Percentiles rank a stretch among this genome's conserved stretches.
Evolutionary conservation across 129 eudicot genomes (phyloP).

Genomic region (Flaveria robusta): DNA sequence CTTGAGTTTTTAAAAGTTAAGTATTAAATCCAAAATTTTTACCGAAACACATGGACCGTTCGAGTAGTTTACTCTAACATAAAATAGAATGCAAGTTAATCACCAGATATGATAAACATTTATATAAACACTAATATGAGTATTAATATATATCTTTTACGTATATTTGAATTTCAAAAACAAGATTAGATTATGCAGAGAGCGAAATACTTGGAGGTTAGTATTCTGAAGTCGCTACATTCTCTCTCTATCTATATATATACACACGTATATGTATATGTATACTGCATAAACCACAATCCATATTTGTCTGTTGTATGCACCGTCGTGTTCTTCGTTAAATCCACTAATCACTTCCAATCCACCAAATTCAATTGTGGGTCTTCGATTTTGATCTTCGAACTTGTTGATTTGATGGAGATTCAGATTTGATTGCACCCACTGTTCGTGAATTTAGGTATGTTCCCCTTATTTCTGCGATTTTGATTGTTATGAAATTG

Average conservation of each 20-base stretch:
- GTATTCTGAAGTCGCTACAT: conserved; percentile 11
- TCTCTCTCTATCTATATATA: no score
- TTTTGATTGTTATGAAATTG: not conserved
- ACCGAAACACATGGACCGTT: no score
- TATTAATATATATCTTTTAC: no score
- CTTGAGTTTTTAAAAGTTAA: no score
- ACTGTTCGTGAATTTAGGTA: conserved; percentile 19
- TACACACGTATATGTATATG: not conserved
- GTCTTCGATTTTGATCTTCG: not conserved
- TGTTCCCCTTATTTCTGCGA: not conserved
- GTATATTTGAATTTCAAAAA: not conserved
- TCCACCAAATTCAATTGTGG: not conserved
- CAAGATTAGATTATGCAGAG: conserved; percentile 6
- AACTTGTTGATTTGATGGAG: conserved; percentile 1
- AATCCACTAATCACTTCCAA: conserved; percentile 15
- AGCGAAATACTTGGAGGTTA: conserved; percentile 36
- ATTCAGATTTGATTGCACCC: not conserved
- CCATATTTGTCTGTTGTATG: conserved; percentile 34
- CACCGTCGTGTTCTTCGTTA: conserved; percentile 25
- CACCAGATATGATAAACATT: no score
- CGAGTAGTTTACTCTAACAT: no score
- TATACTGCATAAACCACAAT: not conserved
- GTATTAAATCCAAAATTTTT: no score
- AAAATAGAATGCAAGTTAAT: no score
- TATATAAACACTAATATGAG: no score